phyloP scores from a whole-genome alignment of 768 basidiomycete genomes.

The Suillus subluteus region DNA sequence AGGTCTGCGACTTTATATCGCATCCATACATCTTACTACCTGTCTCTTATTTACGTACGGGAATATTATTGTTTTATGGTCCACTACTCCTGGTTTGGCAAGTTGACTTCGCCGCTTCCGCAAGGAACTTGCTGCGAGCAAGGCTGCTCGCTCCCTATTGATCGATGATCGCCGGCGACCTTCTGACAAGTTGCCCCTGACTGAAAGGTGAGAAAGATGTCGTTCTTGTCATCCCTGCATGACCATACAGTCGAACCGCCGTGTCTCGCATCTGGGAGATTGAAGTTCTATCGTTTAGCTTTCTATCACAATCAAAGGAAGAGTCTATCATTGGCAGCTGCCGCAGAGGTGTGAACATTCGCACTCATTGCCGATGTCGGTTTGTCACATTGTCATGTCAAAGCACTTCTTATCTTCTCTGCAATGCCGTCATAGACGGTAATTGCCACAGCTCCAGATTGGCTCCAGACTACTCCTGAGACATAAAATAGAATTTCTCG shows the following conservation, averaged over 20 bases:
- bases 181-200: conserved; percentile 1
- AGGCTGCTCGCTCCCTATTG: background rate
- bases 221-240: no score
- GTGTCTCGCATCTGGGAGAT: background rate
- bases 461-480: background rate
- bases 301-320: background rate
- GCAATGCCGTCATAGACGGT: background rate
- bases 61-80: conserved; percentile 12
- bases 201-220: conserved; percentile 3
- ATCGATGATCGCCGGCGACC: background rate
- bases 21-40: conserved; percentile 1
- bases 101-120: background rate
- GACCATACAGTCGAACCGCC: no score
- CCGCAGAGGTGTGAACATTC: background rate
- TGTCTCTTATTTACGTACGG: conserved; percentile 6
- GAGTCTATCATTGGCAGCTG: background rate
- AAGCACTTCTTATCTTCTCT: background rate
- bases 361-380: background rate
- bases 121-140: background rate
- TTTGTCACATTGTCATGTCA: conserved; percentile 2
- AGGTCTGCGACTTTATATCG: conserved; percentile 8
- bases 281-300: conserved; percentile 4
- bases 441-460: background rate
- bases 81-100: background rate
- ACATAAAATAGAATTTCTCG: background rate